phyloP scores from a whole-genome alignment of 2,329 filamentous ascomycete genomes.

The Penicillium psychrosexuale region DNA sequence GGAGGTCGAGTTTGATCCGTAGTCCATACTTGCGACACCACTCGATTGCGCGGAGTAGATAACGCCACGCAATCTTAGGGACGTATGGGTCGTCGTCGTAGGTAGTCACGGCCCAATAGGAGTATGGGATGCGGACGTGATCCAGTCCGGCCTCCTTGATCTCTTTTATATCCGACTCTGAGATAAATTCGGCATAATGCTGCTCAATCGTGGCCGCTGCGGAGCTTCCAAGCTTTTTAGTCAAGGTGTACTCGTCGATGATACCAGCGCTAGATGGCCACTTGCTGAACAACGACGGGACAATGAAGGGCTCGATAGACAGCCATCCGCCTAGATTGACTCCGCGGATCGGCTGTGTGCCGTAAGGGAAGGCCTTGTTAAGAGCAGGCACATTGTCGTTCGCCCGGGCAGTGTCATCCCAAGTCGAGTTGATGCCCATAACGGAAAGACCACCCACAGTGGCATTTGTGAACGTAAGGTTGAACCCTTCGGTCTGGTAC shows the following conservation, averaged over 20 bases:
- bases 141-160: conserved; percentile 87
- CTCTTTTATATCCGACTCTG: conserved; percentile 75
- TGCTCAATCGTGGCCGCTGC: conserved; percentile 72
- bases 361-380: conserved; percentile 74
- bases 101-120: conserved; percentile 87
- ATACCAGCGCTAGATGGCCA: conserved; percentile 62
- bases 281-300: conserved; percentile 78
- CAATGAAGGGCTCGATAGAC: conserved; percentile 90
- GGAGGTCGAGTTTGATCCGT: conserved; percentile 87
- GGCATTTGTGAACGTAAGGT: conserved; percentile 83
- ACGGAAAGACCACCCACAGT: conserved; percentile 83
- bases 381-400: conserved; percentile 79
- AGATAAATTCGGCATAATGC: conserved; percentile 88
- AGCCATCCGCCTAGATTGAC: conserved; percentile 96
- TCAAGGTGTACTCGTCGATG: conserved; percentile 85
- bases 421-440: conserved; percentile 81
- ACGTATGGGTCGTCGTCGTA: conserved; percentile 88
- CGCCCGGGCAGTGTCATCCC: conserved; percentile 76
- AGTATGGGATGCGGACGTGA: conserved; percentile 92
- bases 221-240: conserved; percentile 63
- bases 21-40: conserved; percentile 90
- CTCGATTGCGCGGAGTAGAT: conserved; percentile 87
- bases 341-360: conserved; percentile 74
- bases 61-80: conserved; percentile 83
- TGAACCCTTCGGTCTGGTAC: conserved; percentile 88